A percentile compares a stretch with the other conserved stretches of the same genome.
phyloP scores from a whole-genome alignment of 768 basidiomycete genomes.

The Boletales sp. region DNA sequence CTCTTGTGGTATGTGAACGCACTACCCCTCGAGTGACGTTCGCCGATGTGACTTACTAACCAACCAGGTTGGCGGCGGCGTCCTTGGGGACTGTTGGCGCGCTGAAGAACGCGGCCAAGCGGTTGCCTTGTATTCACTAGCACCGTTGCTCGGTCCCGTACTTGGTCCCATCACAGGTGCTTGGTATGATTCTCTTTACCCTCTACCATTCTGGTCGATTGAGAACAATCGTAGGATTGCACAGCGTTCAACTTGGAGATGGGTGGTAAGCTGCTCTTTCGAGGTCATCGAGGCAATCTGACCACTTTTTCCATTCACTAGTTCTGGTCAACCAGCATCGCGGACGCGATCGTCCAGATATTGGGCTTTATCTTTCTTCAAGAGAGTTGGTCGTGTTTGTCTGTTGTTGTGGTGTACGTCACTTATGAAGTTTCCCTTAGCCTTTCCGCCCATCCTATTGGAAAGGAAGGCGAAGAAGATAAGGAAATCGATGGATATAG shows the following conservation, averaged over 20 bases:
- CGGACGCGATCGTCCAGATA: slow-evolving; percentile 51
- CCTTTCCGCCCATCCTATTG: slow-evolving; percentile 32
- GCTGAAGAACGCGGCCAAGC: slow-evolving; percentile 63
- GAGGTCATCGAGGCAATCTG: neutral
- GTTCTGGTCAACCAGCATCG: slow-evolving; percentile 68
- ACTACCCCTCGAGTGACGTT: too few species aligned
- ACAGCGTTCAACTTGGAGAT: slow-evolving; percentile 63
- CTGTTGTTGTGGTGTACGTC: neutral
- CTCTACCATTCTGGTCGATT: neutral
- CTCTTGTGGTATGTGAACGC: slow-evolving; percentile 43
- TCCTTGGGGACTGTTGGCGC: slow-evolving; percentile 57
- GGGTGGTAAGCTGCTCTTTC: slow-evolving; percentile 46
- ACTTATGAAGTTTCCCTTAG: slow-evolving; percentile 18
- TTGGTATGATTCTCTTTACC: slow-evolving; percentile 36
- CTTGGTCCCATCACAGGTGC: slow-evolving; percentile 61
- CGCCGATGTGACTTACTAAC: neutral
- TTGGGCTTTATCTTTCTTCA: slow-evolving; percentile 53
- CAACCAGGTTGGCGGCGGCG: slow-evolving; percentile 58
- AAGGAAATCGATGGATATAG: slow-evolving; percentile 41
- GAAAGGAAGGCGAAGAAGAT: slow-evolving; percentile 51
- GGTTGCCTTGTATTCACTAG: slow-evolving; percentile 60
- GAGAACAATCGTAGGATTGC: slow-evolving; percentile 40
- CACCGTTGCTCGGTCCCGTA: slow-evolving; percentile 63
- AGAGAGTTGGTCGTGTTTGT: slow-evolving; percentile 49
- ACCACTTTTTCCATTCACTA: slow-evolving; percentile 13